Percentiles rank a stretch among this genome's conserved stretches.
These are phyloP conservation scores for Trichosporon sp. DNA, from an alignment of 1,284 basidiomycete species.

Conservation along the genomic window DNA sequence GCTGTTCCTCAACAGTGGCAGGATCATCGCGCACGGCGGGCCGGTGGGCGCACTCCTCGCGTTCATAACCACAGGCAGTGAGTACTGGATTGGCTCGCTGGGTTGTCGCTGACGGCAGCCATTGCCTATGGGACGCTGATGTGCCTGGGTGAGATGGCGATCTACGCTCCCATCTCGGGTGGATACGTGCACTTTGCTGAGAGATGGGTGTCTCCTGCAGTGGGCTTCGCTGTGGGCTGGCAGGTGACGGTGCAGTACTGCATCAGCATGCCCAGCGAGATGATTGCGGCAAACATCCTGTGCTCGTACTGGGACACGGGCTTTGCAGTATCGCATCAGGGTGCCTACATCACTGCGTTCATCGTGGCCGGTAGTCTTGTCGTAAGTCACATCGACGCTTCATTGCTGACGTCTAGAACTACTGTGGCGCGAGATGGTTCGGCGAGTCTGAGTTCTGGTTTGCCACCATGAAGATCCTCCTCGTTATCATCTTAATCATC, in stretches of 20 bases:
- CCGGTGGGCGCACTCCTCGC: conserved; percentile 45
- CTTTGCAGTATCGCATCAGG: conserved; percentile 8
- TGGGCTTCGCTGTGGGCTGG: conserved; percentile 32
- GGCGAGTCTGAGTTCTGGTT: conserved; percentile 55
- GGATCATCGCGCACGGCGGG: conserved; percentile 49
- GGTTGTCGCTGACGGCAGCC: too few relatives aligned
- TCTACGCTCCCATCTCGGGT: conserved; percentile 35
- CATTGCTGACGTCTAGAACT: conserved; percentile 51
- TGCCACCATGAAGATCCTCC: conserved; percentile 60
- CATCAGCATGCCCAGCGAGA: conserved; percentile 64
- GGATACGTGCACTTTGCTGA: conserved; percentile 39
- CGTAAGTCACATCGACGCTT: conserved; percentile 37
- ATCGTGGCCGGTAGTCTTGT: conserved; percentile 3
- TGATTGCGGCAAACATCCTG: conserved; percentile 67
- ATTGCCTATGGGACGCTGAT: conserved; percentile 16
- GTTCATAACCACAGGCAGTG: conserved; percentile 8
- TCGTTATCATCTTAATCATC: conserved; percentile 55
- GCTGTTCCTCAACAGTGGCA: conserved; percentile 72
- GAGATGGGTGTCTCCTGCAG: conserved; percentile 32
- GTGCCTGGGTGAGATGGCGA: conserved; percentile 45
- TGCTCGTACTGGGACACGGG: conserved; percentile 66
- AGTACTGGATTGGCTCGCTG: not conserved
- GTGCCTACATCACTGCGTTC: conserved; percentile 13
- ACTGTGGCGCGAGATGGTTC: conserved; percentile 64
- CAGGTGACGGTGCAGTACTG: conserved; percentile 48